A percentile compares a stretch with the other conserved stretches of the same genome.
Conservation (phyloP, 2,329 filamentous ascomycete genomes). For the Moelleriella libera region DNA sequence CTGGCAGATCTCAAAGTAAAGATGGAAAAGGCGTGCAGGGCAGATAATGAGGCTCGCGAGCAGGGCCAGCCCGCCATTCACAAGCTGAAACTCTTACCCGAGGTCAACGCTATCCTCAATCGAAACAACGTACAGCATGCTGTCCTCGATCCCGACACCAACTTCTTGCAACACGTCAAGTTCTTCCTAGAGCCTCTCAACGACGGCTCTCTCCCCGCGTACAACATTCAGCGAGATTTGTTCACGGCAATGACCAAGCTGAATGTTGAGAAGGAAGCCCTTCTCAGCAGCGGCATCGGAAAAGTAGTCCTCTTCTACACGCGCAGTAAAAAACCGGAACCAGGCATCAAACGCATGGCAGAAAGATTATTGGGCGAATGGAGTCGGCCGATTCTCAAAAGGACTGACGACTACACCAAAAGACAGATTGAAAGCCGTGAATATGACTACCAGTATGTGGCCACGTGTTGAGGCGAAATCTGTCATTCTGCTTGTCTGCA, state of each 20-base stretch:
- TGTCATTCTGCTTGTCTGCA: neutral
- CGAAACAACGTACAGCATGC: slow-evolving; percentile 75
- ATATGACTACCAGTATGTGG: slow-evolving; percentile 43
- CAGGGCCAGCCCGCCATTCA: slow-evolving; percentile 70
- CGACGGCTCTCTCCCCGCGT: slow-evolving; percentile 86
- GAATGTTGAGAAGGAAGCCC: slow-evolving; percentile 79
- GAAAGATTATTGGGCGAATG: slow-evolving; percentile 89
- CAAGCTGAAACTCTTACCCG: slow-evolving; percentile 86
- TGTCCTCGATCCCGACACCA: slow-evolving; percentile 86
- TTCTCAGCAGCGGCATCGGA: slow-evolving; percentile 84
- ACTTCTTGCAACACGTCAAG: slow-evolving; percentile 85
- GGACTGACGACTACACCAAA: slow-evolving; percentile 90
- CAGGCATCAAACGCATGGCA: slow-evolving; percentile 82
- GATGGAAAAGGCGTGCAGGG: slow-evolving; percentile 83
- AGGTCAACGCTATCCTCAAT: slow-evolving; percentile 79
- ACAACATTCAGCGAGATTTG: slow-evolving; percentile 93
- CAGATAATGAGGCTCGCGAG: slow-evolving; percentile 71
- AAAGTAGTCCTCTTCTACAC: slow-evolving; percentile 97
- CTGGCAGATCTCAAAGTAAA: slow-evolving; percentile 75
- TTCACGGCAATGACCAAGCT: slow-evolving; percentile 68
- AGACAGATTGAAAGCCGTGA: slow-evolving; percentile 50
- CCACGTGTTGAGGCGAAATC: neutral
- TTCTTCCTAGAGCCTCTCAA: slow-evolving; percentile 95
- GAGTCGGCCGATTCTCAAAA: slow-evolving; percentile 87
- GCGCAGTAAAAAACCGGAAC: slow-evolving; percentile 79